Conservation (phyloP, 2,329 filamentous ascomycete species). For the Diatrype stigma region DNA sequence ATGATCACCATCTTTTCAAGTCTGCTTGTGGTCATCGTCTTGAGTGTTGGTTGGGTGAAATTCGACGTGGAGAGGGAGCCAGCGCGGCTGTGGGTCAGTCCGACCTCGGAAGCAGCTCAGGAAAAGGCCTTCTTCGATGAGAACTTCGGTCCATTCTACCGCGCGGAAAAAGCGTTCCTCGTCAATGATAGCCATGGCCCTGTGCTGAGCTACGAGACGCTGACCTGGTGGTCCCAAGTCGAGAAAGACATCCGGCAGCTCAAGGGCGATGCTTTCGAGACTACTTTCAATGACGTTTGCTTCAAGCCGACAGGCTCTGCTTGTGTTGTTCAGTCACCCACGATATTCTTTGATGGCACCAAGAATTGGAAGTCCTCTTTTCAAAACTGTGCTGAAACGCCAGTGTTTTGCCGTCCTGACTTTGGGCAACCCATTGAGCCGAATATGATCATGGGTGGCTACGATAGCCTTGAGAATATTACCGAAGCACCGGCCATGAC, state of each 20-base stretch:
- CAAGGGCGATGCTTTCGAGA: conserved; percentile 63
- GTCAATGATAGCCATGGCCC: conserved; percentile 82
- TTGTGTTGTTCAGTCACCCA: conserved; percentile 91
- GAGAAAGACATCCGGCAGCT: conserved; percentile 72
- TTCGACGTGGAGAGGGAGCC: conserved; percentile 91
- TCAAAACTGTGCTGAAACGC: conserved; percentile 69
- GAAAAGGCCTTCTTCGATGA: conserved; percentile 93
- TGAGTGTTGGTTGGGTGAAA: conserved; percentile 83
- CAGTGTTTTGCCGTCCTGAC: conserved; percentile 79
- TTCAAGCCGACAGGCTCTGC: conserved; percentile 88
- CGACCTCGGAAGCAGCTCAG: conserved; percentile 80
- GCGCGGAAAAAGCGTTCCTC: conserved; percentile 87
- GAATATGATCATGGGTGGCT: conserved; percentile 81
- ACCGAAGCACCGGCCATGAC: conserved; percentile 76
- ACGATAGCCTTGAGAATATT: conserved; percentile 59
- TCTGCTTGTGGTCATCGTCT: conserved; percentile 67
- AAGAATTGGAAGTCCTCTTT: conserved; percentile 70
- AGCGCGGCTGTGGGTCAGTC: conserved; percentile 93
- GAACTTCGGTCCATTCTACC: conserved; percentile 93
- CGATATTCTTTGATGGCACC: conserved; percentile 75
- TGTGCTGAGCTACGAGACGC: conserved; percentile 81
- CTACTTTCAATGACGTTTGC: conserved; percentile 78
- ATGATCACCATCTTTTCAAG: conserved; percentile 75
- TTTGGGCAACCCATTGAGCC: conserved; percentile 88
- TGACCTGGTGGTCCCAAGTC: conserved; percentile 91